A percentile compares a stretch with the other conserved stretches of the same genome.
These are phyloP conservation scores for Lojkania enalia DNA, from an alignment of 2,329 filamentous ascomycete species.

Conservation along the genomic window DNA sequence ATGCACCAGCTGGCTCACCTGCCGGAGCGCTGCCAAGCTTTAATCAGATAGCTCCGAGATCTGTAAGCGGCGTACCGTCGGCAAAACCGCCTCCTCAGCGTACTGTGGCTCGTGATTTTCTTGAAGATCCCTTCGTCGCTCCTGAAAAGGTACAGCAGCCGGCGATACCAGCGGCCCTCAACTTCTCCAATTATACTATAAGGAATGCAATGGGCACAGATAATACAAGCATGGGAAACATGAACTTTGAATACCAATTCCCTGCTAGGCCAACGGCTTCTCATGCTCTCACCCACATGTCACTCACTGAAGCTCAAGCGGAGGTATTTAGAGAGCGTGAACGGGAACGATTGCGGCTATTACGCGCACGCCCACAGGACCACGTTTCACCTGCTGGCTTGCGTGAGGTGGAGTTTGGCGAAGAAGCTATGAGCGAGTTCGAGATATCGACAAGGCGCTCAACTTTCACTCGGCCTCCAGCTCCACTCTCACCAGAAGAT, in stretches of 20 bases:
- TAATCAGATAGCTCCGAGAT: neutral
- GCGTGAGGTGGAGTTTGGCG: conserved; percentile 25
- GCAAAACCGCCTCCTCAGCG: conserved; percentile 5
- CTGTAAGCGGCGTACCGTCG: neutral
- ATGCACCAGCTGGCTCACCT: conserved; percentile 8
- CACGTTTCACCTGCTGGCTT: conserved; percentile 10
- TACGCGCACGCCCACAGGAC: conserved; percentile 8
- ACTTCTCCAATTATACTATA: neutral
- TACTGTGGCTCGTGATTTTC: conserved; percentile 15
- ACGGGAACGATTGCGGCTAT: conserved; percentile 11
- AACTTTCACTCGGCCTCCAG: conserved; percentile 1
- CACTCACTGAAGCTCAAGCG: neutral
- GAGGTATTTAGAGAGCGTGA: conserved; percentile 15
- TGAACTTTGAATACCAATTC: conserved; percentile 34
- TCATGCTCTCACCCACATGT: neutral
- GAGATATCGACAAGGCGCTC: neutral
- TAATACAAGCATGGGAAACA: conserved; percentile 13
- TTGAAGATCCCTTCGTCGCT: conserved; percentile 36
- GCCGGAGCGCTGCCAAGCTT: conserved; percentile 2
- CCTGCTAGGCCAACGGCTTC: conserved; percentile 14
- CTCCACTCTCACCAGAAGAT: conserved; percentile 13
- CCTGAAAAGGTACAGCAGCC: conserved; percentile 4
- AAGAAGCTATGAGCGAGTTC: conserved; percentile 20
- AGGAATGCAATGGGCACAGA: neutral
- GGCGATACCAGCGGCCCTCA: neutral